Evolutionary conservation across 1,284 basidiomycete species (phyloP).

Genomic region (Quambalaria eucalypti): DNA sequence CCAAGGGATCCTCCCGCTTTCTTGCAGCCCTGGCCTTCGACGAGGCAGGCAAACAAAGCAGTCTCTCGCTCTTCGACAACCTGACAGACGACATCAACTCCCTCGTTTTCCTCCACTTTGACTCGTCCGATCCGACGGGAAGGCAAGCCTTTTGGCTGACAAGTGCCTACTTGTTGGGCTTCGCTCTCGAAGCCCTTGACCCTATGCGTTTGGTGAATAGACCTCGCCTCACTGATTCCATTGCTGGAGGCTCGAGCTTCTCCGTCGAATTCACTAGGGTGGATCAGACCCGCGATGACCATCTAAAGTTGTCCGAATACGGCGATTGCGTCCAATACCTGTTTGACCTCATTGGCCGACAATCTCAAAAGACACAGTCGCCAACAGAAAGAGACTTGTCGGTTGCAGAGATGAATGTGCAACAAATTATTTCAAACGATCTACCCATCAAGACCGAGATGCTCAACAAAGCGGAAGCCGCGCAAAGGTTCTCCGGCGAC

Average conservation of each 20-base stretch:
- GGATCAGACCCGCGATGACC: no score
- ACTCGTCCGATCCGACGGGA: conserved; percentile 2
- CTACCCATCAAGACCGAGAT: not conserved
- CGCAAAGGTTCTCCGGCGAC: not conserved
- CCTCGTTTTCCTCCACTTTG: not conserved
- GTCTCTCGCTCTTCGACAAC: not conserved
- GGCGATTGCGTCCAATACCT: not conserved
- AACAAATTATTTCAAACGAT: not conserved
- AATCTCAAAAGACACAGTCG: not conserved
- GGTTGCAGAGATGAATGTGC: not conserved
- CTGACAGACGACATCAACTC: not conserved
- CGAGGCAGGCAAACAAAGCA: not conserved
- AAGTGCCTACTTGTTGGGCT: conserved; percentile 8
- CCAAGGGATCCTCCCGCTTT: not conserved
- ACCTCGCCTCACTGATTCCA: not conserved
- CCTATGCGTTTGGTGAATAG: not conserved
- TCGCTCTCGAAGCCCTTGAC: conserved; percentile 3
- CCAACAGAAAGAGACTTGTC: not conserved
- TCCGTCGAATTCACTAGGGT: no score
- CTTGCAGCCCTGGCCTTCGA: not conserved
- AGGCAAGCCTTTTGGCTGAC: conserved; percentile 16
- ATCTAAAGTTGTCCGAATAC: conserved; percentile 1
- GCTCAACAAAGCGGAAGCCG: not conserved
- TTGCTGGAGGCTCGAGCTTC: conserved; percentile 6
- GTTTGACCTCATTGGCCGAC: not conserved